phyloP scores from a whole-genome alignment of 805 yeast species.

The Candida railenensis region DNA sequence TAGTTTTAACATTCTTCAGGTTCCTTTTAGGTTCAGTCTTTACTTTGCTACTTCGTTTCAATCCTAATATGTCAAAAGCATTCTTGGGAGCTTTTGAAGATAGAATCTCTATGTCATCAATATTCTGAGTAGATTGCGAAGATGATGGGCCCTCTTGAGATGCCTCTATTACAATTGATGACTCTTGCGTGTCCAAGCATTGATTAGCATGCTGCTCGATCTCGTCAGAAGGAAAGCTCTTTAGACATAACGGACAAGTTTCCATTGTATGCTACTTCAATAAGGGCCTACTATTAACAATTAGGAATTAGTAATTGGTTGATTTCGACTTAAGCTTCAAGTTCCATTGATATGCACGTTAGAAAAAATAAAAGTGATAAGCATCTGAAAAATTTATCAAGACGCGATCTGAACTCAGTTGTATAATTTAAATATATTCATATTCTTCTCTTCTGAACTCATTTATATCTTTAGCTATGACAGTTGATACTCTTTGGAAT shows the following conservation, averaged over 20 bases:
- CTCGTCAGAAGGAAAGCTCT: slow-evolving; percentile 18
- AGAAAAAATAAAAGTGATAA: too few species aligned
- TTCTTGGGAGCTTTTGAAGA: slow-evolving; percentile 11
- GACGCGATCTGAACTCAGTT: background rate
- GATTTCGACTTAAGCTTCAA: too few species aligned
- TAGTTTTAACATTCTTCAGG: slow-evolving; percentile 17
- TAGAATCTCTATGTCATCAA: slow-evolving; percentile 3
- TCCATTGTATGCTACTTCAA: too few species aligned
- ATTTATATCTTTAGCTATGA: slow-evolving; percentile 14
- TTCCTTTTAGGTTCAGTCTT: slow-evolving; percentile 13
- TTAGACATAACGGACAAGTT: slow-evolving; percentile 38
- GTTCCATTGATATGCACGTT: too few species aligned
- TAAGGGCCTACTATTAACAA: too few species aligned
- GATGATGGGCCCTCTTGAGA: background rate
- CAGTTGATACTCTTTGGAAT: slow-evolving; percentile 24
- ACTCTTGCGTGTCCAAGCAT: slow-evolving; percentile 35
- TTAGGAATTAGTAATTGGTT: too few species aligned
- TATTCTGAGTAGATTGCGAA: background rate
- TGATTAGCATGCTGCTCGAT: slow-evolving; percentile 41
- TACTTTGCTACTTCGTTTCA: slow-evolving; percentile 25
- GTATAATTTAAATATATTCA: background rate
- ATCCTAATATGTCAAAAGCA: slow-evolving; percentile 35
- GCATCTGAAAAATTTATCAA: background rate
- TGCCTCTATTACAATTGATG: background rate
- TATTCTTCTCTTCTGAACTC: too few species aligned